Evolutionary conservation across 148 eudicot genomes (phyloP), one percentile per base, ranked within the genome.

Genomic region (Salicornia ramosissima): DNA sequence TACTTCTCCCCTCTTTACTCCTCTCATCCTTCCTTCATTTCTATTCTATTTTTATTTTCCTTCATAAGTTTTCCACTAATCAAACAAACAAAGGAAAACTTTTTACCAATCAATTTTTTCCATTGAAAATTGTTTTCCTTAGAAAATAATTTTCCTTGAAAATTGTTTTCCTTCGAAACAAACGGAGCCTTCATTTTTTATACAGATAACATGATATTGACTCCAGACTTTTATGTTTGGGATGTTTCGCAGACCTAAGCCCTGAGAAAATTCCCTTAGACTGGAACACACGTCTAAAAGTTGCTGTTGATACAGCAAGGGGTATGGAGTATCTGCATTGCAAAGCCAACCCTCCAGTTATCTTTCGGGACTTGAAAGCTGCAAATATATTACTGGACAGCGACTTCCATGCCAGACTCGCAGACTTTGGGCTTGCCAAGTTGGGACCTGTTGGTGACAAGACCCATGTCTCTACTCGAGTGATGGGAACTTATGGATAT

Each of bases 391-490:
- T 88, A 70, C 78, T 88, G 76, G 90, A 86, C 75, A 75, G 74
- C 22, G 90, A 86, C 56, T 88, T 86, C 74, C 71, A 84, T 58
- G 81, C 85, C 24, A 88, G 83, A 71, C 86, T 88, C 49, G 84
- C 95, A 36, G 95, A 88, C 72, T 88, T 88, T 71, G 95, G 94
- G 62, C 87, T 88, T 29, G 90, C 95, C 50, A 88, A 88, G 78
- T 67, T 88, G 75, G 95, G 95, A 13, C 95, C 94, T 50, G 88
- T 86, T 49, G 95, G 95, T 40, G 95, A 82, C 71, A 88, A 79
- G 21, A 88, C 93, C 47, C 93, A 88, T 70, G 90, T 86, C 29
- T 88, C 93, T n/a, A 88, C 90, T 28, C 75, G 90, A 13, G 88
- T 88, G 30, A 86, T 88, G 95, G 95, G 94, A 52, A 88, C 95